phyloP scores from a whole-genome alignment of 768 basidiomycete genomes.

The Tricholoma sp. region DNA sequence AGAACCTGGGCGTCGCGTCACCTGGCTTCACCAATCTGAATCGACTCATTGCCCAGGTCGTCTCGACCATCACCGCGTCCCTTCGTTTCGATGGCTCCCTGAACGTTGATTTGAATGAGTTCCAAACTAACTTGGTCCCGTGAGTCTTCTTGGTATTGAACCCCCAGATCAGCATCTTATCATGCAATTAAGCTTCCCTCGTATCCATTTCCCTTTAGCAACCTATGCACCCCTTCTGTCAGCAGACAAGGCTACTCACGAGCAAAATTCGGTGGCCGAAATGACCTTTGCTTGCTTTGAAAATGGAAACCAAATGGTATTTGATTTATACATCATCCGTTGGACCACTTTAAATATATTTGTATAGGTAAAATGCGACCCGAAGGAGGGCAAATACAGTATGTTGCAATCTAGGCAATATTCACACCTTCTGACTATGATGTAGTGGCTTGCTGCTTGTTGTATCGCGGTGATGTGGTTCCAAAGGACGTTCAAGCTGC shows the following conservation, averaged over 20 bases:
- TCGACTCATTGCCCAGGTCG: constrained; percentile 95
- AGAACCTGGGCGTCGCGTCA: constrained; percentile 76
- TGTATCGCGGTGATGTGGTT: constrained; percentile 96
- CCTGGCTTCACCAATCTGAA: constrained; percentile 95
- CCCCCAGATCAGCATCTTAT: constrained; percentile 7
- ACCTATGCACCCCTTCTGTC: constrained; percentile 94
- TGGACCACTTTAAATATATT: background rate
- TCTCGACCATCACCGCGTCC: constrained; percentile 96
- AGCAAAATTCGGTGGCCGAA: constrained; percentile 95
- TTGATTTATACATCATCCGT: background rate
- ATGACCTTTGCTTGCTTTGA: constrained; percentile 99
- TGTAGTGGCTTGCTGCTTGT: constrained; percentile 83
- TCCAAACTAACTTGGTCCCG: constrained; percentile 99
- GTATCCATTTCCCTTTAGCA: constrained; percentile 97
- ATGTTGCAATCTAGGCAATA: constrained; percentile 22
- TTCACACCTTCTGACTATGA: constrained; percentile 11
- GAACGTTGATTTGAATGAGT: constrained; percentile 97
- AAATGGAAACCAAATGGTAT: constrained; percentile 90
- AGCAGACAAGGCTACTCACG: constrained; percentile 92
- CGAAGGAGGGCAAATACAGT: constrained; percentile 99
- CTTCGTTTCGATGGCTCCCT: constrained; percentile 96
- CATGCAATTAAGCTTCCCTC: constrained; percentile 70
- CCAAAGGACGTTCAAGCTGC: constrained; percentile 95
- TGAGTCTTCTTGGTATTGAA: constrained; percentile 36
- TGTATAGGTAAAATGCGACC: constrained; percentile 69